Conservation (phyloP, 192 early-diverging fungal species). For the Gonapodya sp. region DNA sequence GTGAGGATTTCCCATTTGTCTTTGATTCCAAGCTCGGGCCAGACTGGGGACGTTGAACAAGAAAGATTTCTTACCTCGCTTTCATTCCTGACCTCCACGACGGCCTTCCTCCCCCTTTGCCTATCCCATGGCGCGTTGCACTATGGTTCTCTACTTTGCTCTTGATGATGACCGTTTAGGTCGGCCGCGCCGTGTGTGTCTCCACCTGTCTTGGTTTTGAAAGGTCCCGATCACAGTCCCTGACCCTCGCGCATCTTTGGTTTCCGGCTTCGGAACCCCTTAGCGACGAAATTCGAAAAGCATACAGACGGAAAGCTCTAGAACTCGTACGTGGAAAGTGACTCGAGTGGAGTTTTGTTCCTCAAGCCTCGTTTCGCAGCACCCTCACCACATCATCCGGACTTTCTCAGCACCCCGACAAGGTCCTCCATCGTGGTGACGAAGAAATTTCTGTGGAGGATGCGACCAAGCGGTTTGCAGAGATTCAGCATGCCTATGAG, state of each 20-base stretch:
- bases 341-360: too few species aligned
- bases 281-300: slow-evolving; percentile 75
- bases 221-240: background rate
- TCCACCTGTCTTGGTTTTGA: too few species aligned
- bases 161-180: background rate
- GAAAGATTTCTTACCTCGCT: background rate
- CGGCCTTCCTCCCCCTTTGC: background rate
- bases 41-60: too few species aligned
- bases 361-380: background rate
- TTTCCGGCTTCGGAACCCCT: background rate
- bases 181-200: background rate
- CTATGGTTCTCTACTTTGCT: background rate
- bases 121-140: background rate
- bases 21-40: too few species aligned
- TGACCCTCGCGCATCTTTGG: background rate
- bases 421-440: slow-evolving; percentile 1
- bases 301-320: slow-evolving; percentile 32
- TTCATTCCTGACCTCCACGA: background rate
- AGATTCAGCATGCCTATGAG: slow-evolving; percentile 89
- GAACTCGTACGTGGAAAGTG: background rate
- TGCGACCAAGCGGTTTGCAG: slow-evolving; percentile 76
- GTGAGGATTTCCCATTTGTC: slow-evolving; percentile 22
- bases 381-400: background rate
- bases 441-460: slow-evolving; percentile 48
- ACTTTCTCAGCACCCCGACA: slow-evolving; percentile 11